phyloP scores from a whole-genome alignment of 176 grass and related monocot genomes.

The Dactylis glomerata region DNA sequence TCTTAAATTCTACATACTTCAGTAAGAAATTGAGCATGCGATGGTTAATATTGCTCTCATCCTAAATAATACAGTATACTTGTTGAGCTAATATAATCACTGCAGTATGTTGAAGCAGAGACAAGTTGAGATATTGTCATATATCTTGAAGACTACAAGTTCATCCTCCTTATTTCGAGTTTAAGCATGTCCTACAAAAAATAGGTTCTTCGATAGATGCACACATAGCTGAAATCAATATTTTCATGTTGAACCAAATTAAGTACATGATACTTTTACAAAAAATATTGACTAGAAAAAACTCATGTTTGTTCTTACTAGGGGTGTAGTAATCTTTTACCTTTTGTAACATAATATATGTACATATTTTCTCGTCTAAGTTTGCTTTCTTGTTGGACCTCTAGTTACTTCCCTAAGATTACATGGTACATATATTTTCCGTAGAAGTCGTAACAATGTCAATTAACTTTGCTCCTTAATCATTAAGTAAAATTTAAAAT shows the following conservation, averaged over 20 bases:
- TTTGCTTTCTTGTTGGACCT: background rate
- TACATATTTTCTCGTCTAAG: background rate
- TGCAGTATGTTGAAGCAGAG: background rate
- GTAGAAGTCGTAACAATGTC: background rate
- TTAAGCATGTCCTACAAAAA: too few species aligned
- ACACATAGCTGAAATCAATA: too few species aligned
- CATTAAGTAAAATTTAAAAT: background rate
- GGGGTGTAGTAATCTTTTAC: background rate
- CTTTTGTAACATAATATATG: background rate
- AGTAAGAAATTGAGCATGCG: background rate
- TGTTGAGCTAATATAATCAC: background rate
- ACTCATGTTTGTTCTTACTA: background rate
- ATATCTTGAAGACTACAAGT: background rate
- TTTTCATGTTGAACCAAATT: too few species aligned
- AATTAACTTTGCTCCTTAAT: background rate
- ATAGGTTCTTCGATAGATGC: too few species aligned
- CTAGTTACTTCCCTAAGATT: background rate
- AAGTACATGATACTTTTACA: background rate
- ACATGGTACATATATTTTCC: background rate
- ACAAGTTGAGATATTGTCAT: too few species aligned
- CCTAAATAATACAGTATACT: background rate
- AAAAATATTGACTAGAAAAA: background rate
- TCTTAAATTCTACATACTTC: background rate
- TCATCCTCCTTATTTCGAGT: background rate
- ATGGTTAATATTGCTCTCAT: background rate